Percentiles rank a stretch among this genome's conserved stretches.
phyloP scores from a whole-genome alignment of 306 rosid genomes.

The Lotus japonicus region DNA sequence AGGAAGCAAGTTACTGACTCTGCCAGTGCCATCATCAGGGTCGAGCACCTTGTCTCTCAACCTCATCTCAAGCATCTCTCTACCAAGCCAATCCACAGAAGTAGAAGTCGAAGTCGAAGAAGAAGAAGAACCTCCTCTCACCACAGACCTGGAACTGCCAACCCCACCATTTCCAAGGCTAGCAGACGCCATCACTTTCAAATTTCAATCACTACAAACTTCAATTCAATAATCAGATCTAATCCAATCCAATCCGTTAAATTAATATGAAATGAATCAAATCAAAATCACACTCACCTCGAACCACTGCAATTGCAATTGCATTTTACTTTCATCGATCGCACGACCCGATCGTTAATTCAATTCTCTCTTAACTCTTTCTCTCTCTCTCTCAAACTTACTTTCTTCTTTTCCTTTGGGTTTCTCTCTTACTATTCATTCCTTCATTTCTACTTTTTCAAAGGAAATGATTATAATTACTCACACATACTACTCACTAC shows the following conservation, averaged over 20 bases:
- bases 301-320: no score
- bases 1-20: conserved; percentile 32
- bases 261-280: not conserved
- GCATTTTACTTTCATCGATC: conserved; percentile 39
- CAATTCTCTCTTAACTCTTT: not conserved
- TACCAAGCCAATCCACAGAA: conserved; percentile 97
- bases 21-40: conserved; percentile 45
- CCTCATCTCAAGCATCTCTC: conserved; percentile 96
- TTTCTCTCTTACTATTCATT: no score
- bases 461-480: no score
- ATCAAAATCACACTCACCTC: not conserved
- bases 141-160: conserved; percentile 91
- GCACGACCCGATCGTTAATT: not conserved
- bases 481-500: no score
- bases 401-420: no score
- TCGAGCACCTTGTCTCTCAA: conserved; percentile 48
- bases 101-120: conserved; percentile 40
- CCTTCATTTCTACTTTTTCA: no score
- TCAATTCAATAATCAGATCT: conserved; percentile 14
- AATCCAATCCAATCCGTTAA: conserved; percentile 24
- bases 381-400: not conserved
- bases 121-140: conserved; percentile 35
- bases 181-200: conserved; percentile 68
- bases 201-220: not conserved
- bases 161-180: conserved; percentile 83